Percentiles rank a stretch among this genome's conserved stretches.
Conservation (phyloP, 2,329 filamentous ascomycete genomes). For the Claviceps citrina region DNA sequence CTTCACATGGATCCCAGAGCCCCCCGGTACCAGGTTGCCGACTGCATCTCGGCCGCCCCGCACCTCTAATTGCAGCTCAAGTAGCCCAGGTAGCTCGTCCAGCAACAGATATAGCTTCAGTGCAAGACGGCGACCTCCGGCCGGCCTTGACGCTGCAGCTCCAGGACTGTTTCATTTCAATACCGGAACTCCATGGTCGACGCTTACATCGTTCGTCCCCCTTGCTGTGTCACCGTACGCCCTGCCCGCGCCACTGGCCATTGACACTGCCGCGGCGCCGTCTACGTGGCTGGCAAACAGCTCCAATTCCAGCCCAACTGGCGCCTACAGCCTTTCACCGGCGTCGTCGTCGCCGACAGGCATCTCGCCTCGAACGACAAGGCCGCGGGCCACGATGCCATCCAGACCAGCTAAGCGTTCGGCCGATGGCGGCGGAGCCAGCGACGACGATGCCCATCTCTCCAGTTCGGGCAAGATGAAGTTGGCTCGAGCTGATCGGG, state of each 20-base stretch:
- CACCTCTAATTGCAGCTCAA: neutral
- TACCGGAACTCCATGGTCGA: neutral
- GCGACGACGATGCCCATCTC: slow-evolving; percentile 16
- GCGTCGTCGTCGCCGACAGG: slow-evolving; percentile 6
- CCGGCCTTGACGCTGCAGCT: neutral
- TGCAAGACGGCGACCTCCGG: neutral
- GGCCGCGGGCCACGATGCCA: slow-evolving; percentile 8
- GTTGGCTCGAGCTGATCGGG: slow-evolving; percentile 32
- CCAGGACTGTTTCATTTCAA: neutral
- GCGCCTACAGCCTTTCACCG: slow-evolving; percentile 5
- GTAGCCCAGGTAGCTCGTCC: neutral
- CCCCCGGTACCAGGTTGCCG: neutral
- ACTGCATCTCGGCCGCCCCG: slow-evolving; percentile 2
- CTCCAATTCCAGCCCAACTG: slow-evolving; percentile 7
- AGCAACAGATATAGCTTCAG: slow-evolving; percentile 3
- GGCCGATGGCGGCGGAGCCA: slow-evolving; percentile 18
- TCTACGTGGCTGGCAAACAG: neutral
- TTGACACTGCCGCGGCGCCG: slow-evolving; percentile 1
- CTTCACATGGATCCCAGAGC: slow-evolving; percentile 5
- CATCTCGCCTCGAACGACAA: slow-evolving; percentile 6
- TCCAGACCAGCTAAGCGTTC: slow-evolving; percentile 21
- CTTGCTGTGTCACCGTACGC: neutral
- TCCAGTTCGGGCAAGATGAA: slow-evolving; percentile 25
- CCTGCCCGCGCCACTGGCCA: neutral
- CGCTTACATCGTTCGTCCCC: neutral